Evolutionary conservation across 2,329 filamentous ascomycete genomes (phyloP).

Genomic region (Stachybotrys elegans): DNA sequence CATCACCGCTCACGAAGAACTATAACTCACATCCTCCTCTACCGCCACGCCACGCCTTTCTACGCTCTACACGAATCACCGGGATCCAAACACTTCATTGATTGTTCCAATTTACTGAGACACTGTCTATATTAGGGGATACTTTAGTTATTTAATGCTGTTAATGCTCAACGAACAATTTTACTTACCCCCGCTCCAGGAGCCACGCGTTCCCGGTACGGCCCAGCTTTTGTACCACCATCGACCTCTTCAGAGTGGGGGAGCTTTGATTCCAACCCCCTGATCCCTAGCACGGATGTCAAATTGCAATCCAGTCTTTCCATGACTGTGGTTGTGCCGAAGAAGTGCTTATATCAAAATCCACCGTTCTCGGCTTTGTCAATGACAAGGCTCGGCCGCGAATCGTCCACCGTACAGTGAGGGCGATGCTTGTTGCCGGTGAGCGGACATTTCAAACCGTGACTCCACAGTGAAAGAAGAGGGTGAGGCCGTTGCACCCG

Average conservation of each 20-base stretch:
- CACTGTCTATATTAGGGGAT: background rate
- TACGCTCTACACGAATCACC: conserved; percentile 23
- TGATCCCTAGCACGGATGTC: conserved; percentile 85
- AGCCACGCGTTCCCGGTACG: no score
- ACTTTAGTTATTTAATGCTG: background rate
- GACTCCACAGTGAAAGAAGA: no score
- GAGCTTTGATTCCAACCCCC: no score
- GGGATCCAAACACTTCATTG: no score
- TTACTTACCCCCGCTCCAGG: background rate
- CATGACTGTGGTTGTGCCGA: conserved; percentile 96
- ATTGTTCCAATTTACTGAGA: background rate
- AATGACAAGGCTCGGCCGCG: conserved; percentile 19
- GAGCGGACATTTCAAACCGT: no score
- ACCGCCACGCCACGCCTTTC: conserved; percentile 5
- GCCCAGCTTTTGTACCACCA: no score
- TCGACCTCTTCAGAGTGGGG: no score
- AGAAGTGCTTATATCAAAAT: conserved; percentile 88
- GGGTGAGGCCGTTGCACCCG: no score
- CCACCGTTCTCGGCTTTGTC: conserved; percentile 22
- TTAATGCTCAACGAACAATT: background rate
- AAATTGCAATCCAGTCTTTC: conserved; percentile 91
- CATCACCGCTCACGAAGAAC: conserved; percentile 27
- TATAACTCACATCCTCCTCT: conserved; percentile 17
- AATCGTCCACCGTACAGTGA: conserved; percentile 8
- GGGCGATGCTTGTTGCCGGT: conserved; percentile 15